phyloP scores from a whole-genome alignment of 371 early-diverging fungal genomes.

The Smittium mucronatum region DNA sequence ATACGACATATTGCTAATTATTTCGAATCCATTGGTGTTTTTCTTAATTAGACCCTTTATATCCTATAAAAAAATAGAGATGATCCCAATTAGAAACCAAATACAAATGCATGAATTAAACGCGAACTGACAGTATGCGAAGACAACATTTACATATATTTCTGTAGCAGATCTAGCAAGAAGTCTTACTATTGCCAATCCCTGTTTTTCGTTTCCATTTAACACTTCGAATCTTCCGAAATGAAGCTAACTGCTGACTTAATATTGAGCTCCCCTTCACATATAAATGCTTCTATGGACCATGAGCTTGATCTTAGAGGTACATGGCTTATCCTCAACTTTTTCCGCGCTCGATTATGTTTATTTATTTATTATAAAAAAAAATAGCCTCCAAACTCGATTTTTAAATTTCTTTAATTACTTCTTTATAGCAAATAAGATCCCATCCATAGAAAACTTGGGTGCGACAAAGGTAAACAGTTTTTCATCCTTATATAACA shows the following conservation, averaged over 20 bases:
- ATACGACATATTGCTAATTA: too few relatives aligned
- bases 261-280: conserved; percentile 51
- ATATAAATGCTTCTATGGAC: conserved; percentile 75
- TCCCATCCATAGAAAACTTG: conserved; percentile 84
- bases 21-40: too few relatives aligned
- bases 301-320: conserved; percentile 80
- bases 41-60: too few relatives aligned
- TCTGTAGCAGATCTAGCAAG: too few relatives aligned
- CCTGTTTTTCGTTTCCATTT: too few relatives aligned
- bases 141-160: too few relatives aligned
- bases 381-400: neutral
- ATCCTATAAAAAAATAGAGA: too few relatives aligned
- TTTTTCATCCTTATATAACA: neutral
- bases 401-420: conserved; percentile 5
- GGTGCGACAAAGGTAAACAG: conserved; percentile 65
- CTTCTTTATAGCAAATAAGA: conserved; percentile 52
- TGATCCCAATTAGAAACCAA: too few relatives aligned
- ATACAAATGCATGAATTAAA: too few relatives aligned
- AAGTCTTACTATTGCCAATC: too few relatives aligned
- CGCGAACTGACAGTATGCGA: too few relatives aligned
- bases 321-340: conserved; percentile 19
- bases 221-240: conserved; percentile 14
- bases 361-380: neutral
- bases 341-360: conserved; percentile 13
- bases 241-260: conserved; percentile 76